phyloP scores from a whole-genome alignment of 305 asterid species.

The Fraxinus dipetala region DNA sequence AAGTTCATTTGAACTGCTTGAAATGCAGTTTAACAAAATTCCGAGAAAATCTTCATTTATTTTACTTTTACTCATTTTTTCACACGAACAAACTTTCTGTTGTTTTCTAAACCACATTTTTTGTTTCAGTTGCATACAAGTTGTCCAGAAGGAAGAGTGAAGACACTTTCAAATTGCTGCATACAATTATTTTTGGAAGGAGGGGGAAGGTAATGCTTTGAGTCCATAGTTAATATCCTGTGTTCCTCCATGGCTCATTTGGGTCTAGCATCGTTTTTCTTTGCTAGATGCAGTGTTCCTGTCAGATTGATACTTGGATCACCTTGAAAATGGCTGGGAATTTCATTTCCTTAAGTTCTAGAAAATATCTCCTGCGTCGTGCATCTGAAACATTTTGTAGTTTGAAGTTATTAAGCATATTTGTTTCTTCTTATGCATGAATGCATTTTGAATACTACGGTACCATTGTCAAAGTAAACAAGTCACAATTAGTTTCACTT shows the following conservation, averaged over 20 bases:
- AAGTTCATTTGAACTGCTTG: not conserved
- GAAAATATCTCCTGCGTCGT: not conserved
- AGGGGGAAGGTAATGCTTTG: constrained; percentile 72
- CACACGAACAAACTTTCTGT: not conserved
- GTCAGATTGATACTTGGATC: not conserved
- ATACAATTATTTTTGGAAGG: constrained; percentile 71
- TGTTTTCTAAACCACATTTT: constrained; percentile 21
- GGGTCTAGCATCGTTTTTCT: not conserved
- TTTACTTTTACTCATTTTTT: not conserved
- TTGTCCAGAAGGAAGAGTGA: constrained; percentile 79
- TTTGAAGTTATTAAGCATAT: not conserved
- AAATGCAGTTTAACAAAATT: not conserved
- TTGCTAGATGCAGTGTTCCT: not conserved
- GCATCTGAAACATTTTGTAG: not conserved
- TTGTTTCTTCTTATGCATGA: not conserved
- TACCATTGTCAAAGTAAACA: not conserved
- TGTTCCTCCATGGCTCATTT: not conserved
- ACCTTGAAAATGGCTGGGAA: not conserved
- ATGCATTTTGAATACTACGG: not conserved
- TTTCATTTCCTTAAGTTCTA: not conserved
- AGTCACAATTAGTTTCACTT: not conserved
- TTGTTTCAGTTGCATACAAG: constrained; percentile 67
- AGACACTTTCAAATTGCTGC: constrained; percentile 81
- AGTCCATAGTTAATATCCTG: not conserved
- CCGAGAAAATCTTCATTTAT: not conserved